A percentile compares a stretch with the other conserved stretches of the same genome.
Evolutionary conservation across 768 basidiomycete species (phyloP).

Genomic region (Amanita rimosa): DNA sequence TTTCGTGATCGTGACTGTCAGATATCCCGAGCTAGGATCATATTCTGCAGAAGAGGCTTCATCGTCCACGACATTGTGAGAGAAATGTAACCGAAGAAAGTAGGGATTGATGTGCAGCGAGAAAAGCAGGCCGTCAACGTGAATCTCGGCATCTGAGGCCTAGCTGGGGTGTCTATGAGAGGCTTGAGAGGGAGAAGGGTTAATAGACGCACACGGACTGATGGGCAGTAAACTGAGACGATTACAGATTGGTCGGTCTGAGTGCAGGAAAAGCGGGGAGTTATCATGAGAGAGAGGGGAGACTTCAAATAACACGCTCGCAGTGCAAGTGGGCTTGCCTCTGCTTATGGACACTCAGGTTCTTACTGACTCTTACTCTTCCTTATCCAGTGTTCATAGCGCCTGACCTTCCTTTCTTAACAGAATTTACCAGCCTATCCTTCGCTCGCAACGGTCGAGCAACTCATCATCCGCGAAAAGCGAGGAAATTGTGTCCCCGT

Average conservation of each 20-base stretch:
- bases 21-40: conserved; percentile 67
- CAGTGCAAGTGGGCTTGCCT: neutral
- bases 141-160: conserved; percentile 76
- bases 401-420: conserved; percentile 3
- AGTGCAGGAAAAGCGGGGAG: conserved; percentile 61
- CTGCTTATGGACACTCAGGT: conserved; percentile 40
- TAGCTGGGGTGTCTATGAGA: conserved; percentile 25
- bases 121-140: conserved; percentile 60
- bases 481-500: conserved; percentile 89
- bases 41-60: conserved; percentile 64
- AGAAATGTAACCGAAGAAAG: conserved; percentile 71
- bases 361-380: neutral
- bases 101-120: conserved; percentile 77
- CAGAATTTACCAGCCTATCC: conserved; percentile 64
- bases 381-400: neutral
- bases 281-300: conserved; percentile 53
- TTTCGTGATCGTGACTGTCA: conserved; percentile 67
- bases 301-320: too few species aligned
- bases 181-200: conserved; percentile 4
- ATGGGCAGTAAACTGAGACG: conserved; percentile 57
- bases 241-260: conserved; percentile 48
- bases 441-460: conserved; percentile 63
- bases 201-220: conserved; percentile 44
- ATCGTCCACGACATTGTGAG: conserved; percentile 53
- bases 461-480: conserved; percentile 70